Evolutionary conservation across 176 grass and related monocot genomes (phyloP).

Genomic region (Bromus sterilis): DNA sequence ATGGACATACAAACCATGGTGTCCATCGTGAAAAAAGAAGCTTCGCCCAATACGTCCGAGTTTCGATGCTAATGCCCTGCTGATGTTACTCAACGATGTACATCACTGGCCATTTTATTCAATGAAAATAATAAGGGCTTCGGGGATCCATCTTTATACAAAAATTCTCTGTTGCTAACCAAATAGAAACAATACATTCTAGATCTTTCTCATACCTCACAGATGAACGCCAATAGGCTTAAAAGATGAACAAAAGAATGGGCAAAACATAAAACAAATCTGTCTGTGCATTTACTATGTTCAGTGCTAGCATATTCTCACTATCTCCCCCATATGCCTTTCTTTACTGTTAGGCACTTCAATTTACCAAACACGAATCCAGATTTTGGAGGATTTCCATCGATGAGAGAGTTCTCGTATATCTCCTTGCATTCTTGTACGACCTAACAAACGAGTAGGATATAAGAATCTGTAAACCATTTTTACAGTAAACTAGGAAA

Average conservation of each 20-base stretch:
- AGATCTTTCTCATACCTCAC: constrained; percentile 17
- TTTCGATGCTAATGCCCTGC: no score
- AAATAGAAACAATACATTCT: constrained; percentile 24
- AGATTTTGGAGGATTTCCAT: constrained; percentile 69
- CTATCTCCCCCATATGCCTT: constrained; percentile 85
- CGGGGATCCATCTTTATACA: constrained; percentile 15
- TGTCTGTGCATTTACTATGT: background rate
- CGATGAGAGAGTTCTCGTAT: constrained; percentile 74
- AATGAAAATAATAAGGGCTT: background rate
- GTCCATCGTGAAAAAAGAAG: no score
- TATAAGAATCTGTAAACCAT: background rate
- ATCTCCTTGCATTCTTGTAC: constrained; percentile 98
- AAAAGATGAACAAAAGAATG: constrained; percentile 57
- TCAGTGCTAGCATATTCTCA: constrained; percentile 11
- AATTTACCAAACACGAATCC: constrained; percentile 92
- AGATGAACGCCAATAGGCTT: background rate
- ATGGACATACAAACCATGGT: no score
- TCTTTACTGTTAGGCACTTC: constrained; percentile 67
- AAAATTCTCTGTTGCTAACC: constrained; percentile 17
- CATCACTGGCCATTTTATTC: constrained; percentile 21
- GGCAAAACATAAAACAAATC: constrained; percentile 20
- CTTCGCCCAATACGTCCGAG: no score
- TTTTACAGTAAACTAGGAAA: background rate
- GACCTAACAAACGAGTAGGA: constrained; percentile 52
- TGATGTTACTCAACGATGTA: background rate